Conservation (phyloP, 179 eudicot genomes). For the Beta lomatogona region DNA sequence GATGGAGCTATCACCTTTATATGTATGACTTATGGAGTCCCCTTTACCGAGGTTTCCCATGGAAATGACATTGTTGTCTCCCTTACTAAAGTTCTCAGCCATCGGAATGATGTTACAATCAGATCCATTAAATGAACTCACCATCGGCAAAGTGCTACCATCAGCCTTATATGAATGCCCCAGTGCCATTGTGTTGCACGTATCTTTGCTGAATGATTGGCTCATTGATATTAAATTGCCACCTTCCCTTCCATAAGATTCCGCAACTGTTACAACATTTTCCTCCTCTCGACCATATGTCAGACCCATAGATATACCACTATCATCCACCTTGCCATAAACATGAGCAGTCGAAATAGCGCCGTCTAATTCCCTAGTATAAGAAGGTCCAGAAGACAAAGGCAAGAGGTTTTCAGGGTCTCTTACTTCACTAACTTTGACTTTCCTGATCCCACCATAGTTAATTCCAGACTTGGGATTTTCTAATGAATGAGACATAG, state of each 20-base stretch:
- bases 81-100: constrained; percentile 36
- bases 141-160: constrained; percentile 33
- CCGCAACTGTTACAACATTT: constrained; percentile 38
- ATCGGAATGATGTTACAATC: constrained; percentile 34
- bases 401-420: constrained; percentile 48
- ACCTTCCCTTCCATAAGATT: constrained; percentile 40
- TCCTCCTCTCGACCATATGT: constrained; percentile 44
- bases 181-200: constrained; percentile 27
- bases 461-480: constrained; percentile 45
- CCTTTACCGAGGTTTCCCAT: constrained; percentile 33
- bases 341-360: constrained; percentile 32
- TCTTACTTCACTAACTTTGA: constrained; percentile 59
- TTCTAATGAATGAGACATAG: constrained; percentile 51
- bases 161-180: constrained; percentile 40
- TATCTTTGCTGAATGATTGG: constrained; percentile 42
- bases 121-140: constrained; percentile 29
- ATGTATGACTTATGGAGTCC: constrained; percentile 40
- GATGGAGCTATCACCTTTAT: constrained; percentile 35
- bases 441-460: constrained; percentile 56
- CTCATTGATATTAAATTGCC: constrained; percentile 44
- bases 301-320: constrained; percentile 47
- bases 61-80: constrained; percentile 30
- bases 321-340: constrained; percentile 45
- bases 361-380: constrained; percentile 37
- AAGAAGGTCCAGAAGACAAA: constrained; percentile 34